Base-by-base conservation (phyloP, 495 filamentous ascomycete genomes). In the Penicillium atrosanguineum region DNA sequence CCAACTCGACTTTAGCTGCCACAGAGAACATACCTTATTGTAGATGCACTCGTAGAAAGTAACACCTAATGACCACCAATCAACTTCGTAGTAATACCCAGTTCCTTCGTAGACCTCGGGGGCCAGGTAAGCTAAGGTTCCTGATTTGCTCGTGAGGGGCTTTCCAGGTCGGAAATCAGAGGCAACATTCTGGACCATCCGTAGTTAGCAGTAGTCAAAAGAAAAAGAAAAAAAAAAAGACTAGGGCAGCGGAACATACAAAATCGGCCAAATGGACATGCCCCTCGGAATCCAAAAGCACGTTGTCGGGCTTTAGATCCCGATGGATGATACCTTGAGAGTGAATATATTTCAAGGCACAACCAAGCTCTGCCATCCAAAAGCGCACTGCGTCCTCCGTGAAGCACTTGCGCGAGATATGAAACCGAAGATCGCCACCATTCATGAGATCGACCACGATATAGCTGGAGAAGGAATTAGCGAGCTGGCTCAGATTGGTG, bases 41-140 rank as follows among this genome's bases (percentile, higher is more conserved):
- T 97, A 98, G 44, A 98, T 96, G 79, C 94, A 97, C 71, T 98
- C 94, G 71, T 96, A 98, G 69, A 97, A 96, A 3, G 93, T 83
- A 42, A 98, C 94, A 29, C 94, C 94, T 21, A 98, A 68, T 14
- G 93, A 96, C 94, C 94, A 98, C 94, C 94, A 98, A 70, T 98
- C 94, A 12, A 95, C 91, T 61, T 94, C 89, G 20, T 80, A 82
- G 48, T 83, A 80, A 62, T 98, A 98, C 8, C 93, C 94, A 37
- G 79, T 81, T 21, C 92, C 94, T 56, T 83, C 82, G 56, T 97
- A 98, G 21, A 97, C 95, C 65, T 98, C 94, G 1, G 94, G 94
- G 3, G 94, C 95, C 3, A 98, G 82, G 67, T 98, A 98, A 41
- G 95, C 95, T 39, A 97, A 73, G 1, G 94, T 97, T 18, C 94